A percentile compares a stretch with the other conserved stretches of the same genome.
These are phyloP conservation scores for Phyllostachys edulis DNA, from an alignment of 176 grass and related monocot species.

Conservation along the genomic window DNA sequence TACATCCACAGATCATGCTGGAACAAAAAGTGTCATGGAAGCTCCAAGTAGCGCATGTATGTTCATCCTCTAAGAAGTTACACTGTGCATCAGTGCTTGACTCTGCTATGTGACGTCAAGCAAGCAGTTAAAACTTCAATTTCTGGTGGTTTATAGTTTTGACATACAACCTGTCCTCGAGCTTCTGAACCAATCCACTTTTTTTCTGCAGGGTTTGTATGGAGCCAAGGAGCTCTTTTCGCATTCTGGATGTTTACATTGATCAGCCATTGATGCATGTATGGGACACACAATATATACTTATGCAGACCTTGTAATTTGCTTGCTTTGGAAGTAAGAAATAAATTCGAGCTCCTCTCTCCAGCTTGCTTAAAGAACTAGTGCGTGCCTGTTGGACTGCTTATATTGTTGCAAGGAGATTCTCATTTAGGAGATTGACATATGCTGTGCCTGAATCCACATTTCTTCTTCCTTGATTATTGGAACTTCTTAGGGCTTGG, in stretches of 20 bases:
- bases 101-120: not conserved
- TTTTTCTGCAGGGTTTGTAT: slow-evolving; percentile 1
- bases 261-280: not conserved
- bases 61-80: not conserved
- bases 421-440: not conserved
- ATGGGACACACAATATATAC: not conserved
- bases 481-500: not conserved
- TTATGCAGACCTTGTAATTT: not conserved
- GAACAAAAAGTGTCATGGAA: not conserved
- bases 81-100: not conserved
- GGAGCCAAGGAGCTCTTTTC: not conserved
- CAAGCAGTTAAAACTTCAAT: not conserved
- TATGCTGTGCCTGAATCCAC: not conserved
- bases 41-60: not conserved
- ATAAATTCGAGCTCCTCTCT: not conserved
- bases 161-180: not conserved
- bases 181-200: not conserved
- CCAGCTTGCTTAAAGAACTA: not conserved
- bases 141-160: not conserved
- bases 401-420: not conserved
- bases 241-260: not conserved
- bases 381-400: not conserved
- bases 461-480: not conserved
- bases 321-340: not conserved
- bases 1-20: not conserved